A percentile compares a stretch with the other conserved stretches of the same genome.
Evolutionary conservation across 805 yeast species (phyloP).

Genomic region (Blastobotrys mokoenaii): DNA sequence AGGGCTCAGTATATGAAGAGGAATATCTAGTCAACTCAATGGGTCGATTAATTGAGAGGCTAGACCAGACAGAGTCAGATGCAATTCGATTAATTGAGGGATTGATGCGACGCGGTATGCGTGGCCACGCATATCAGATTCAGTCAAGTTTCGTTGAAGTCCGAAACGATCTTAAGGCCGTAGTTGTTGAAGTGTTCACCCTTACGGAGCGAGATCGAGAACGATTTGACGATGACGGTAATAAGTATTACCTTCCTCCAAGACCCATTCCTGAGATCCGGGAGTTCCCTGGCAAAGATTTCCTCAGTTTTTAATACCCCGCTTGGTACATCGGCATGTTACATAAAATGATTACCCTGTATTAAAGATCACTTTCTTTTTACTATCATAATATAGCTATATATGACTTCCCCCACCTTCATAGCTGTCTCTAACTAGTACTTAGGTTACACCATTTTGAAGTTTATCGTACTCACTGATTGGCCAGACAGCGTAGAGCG

Average conservation of each 20-base stretch:
- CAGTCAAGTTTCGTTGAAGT: slow-evolving; percentile 61
- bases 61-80: slow-evolving; percentile 66
- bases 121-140: slow-evolving; percentile 74
- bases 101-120: slow-evolving; percentile 59
- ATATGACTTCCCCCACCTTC: too few species aligned
- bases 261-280: slow-evolving; percentile 61
- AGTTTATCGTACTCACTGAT: too few species aligned
- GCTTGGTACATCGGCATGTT: background rate
- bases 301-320: slow-evolving; percentile 8
- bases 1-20: slow-evolving; percentile 95
- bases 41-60: slow-evolving; percentile 78
- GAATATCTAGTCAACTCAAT: slow-evolving; percentile 85
- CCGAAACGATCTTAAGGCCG: slow-evolving; percentile 44
- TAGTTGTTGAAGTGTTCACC: slow-evolving; percentile 66
- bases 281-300: slow-evolving; percentile 35
- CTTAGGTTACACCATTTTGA: too few species aligned
- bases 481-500: too few species aligned
- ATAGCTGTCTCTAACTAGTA: too few species aligned
- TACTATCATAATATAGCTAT: too few species aligned
- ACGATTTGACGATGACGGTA: slow-evolving; percentile 83
- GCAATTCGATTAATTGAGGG: slow-evolving; percentile 68
- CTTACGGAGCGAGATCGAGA: slow-evolving; percentile 82
- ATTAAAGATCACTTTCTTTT: too few species aligned
- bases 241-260: slow-evolving; percentile 66
- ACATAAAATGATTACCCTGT: background rate